Evolutionary conservation across 345 rosid genomes (phyloP), one percentile per base, ranked within the genome.

Genomic region (Acer saccharum): DNA sequence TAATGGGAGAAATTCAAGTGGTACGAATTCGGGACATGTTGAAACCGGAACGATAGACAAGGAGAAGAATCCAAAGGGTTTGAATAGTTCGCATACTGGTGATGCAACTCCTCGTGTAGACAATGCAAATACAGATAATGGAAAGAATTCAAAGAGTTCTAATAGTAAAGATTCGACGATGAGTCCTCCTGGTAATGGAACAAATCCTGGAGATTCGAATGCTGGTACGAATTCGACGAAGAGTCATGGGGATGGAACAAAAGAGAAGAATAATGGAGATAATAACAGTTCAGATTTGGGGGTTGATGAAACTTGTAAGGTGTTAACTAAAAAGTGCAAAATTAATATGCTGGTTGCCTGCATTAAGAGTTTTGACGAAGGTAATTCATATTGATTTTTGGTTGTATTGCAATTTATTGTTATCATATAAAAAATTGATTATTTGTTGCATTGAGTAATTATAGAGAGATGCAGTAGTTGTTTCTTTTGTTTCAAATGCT

Each of bases 321-420:
- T 89, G 61, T 65, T 81, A 14, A 72, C 67, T 76, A 79, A 80
- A 32, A 35, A 66, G n/a, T 94, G 98, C 76, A 62, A 21, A 2
- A 74, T 7, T 58, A 69, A 66, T 10, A 70, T 77, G 1, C 72
- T 90, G 78, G 77, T 80, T 71, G 96, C 94, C 35, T 94, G 98
- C 85, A 79, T 90, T 80, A 82, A 78, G 79, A 73, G 76, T 62
- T 83, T 74, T 70, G 84, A 82, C 7, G 68, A 60, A 55, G 97
- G 95, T 93, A 89, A 76, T 48, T 75, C 46, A 3, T 52, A 6
- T 60, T 12, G 62, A 58, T 35, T 63, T 43, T 41, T 65, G 7
- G 27, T 13, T 6, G 27, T 16, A 12, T 25, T 76, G 52, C 18
- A 35, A 3, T 64, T 41, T 32, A n/a, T 54, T 57, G 18, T 25